Evolutionary conservation across 257 asterid genomes (phyloP).

Genomic region (Rubia yunnanensis): DNA sequence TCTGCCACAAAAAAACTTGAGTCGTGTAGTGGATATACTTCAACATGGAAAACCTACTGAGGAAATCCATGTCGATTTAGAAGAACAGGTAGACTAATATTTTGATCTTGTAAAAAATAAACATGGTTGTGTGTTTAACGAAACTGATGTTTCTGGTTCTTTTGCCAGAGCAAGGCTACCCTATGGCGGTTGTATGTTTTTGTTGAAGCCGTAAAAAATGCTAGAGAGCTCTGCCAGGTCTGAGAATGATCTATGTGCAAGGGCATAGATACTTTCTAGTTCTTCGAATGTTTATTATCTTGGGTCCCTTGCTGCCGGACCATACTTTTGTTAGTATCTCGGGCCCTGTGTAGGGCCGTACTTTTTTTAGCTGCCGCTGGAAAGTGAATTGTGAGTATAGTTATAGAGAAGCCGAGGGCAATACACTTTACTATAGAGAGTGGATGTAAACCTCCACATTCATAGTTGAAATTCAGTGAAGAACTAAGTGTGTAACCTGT

Average conservation of each 20-base stretch:
- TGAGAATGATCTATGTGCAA: not conserved
- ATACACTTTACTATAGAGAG: not conserved
- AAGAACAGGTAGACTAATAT: slow-evolving; percentile 39
- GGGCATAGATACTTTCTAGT: not conserved
- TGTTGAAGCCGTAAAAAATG: slow-evolving; percentile 28
- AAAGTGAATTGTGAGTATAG: not conserved
- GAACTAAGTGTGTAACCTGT: not conserved
- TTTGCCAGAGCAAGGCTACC: slow-evolving; percentile 43
- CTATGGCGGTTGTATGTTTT: slow-evolving; percentile 69
- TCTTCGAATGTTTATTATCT: not conserved
- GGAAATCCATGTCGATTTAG: slow-evolving; percentile 45
- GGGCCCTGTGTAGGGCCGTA: not conserved
- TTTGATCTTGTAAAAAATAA: not conserved
- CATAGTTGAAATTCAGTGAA: not conserved
- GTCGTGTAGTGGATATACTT: slow-evolving; percentile 50
- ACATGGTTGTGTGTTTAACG: not conserved
- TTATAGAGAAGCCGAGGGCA: not conserved
- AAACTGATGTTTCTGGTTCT: not conserved
- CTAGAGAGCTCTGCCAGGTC: slow-evolving; percentile 10
- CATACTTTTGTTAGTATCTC: not conserved
- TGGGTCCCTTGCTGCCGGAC: not conserved
- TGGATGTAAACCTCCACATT: not conserved
- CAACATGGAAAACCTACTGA: slow-evolving; percentile 20
- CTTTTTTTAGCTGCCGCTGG: not conserved
- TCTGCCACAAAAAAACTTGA: slow-evolving; percentile 49